phyloP scores from a whole-genome alignment of 169 alveolate species.

The Ichthyophthirius multifiliis region DNA sequence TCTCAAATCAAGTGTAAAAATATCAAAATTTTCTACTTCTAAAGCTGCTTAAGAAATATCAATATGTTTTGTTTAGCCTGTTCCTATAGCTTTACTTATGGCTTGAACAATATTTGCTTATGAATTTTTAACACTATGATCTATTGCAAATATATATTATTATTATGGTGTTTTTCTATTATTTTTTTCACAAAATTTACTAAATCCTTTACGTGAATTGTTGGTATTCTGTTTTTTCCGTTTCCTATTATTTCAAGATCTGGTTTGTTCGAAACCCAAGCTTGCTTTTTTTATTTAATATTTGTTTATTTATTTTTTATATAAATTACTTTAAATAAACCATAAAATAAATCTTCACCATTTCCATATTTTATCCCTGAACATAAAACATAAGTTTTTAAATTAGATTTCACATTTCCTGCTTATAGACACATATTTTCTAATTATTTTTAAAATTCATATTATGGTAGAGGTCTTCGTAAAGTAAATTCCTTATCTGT shows the following conservation, averaged over 20 bases:
- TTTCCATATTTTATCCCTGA: conserved; percentile 89
- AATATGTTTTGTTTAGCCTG: conserved; percentile 58
- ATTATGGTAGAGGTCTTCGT: conserved; percentile 57
- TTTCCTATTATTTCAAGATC: conserved; percentile 53
- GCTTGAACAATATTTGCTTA: conserved; percentile 68
- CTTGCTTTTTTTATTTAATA: conserved; percentile 31
- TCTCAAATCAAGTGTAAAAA: conserved; percentile 67
- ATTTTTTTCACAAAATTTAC: conserved; percentile 69
- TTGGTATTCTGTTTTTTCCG: conserved; percentile 84
- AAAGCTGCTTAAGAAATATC: conserved; percentile 13
- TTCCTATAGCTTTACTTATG: conserved; percentile 77
- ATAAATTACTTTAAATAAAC: too few relatives aligned
- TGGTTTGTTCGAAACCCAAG: conserved; percentile 69
- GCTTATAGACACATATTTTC: conserved; percentile 82
- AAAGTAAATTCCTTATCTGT: conserved; percentile 53
- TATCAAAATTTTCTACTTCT: conserved; percentile 15
- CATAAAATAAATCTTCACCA: conserved; percentile 83
- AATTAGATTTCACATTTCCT: conserved; percentile 59
- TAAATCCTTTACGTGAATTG: conserved; percentile 84
- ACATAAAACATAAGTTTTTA: conserved; percentile 78
- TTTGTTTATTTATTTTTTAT: too few relatives aligned
- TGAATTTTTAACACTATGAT: conserved; percentile 67
- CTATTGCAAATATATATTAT: conserved; percentile 83
- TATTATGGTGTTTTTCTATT: conserved; percentile 62
- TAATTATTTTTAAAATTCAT: conserved; percentile 70